A percentile compares a stretch with the other conserved stretches of the same genome.
phyloP scores from a whole-genome alignment of 306 rosid species.

The Rosa lucieae region DNA sequence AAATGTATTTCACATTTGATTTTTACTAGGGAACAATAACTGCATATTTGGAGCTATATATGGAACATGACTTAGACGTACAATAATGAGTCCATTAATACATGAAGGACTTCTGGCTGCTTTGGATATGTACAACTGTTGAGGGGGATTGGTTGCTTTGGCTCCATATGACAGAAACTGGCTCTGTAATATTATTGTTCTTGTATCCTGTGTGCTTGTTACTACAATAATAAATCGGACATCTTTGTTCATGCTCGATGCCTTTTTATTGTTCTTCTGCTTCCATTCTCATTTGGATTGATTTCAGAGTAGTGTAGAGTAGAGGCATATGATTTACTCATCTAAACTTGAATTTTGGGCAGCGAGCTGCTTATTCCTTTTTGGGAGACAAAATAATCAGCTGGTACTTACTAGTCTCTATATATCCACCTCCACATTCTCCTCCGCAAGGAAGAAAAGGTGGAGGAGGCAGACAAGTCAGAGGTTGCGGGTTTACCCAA shows the following conservation, averaged over 20 bases:
- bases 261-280: not conserved
- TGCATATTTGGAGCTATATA: not conserved
- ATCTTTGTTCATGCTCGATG: not conserved
- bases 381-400: too few relatives aligned
- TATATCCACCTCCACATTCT: too few relatives aligned
- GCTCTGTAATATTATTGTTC: not conserved
- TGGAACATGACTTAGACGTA: not conserved
- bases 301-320: not conserved
- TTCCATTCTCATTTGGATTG: not conserved
- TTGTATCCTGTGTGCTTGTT: not conserved
- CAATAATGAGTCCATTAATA: not conserved
- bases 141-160: not conserved
- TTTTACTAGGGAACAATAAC: not conserved
- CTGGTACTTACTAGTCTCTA: too few relatives aligned
- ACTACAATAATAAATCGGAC: not conserved
- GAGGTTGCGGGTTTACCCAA: too few relatives aligned
- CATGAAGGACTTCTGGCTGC: not conserved
- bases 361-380: too few relatives aligned
- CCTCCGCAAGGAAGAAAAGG: too few relatives aligned
- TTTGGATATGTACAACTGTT: not conserved
- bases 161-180: not conserved
- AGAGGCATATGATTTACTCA: too few relatives aligned
- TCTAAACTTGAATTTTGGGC: too few relatives aligned
- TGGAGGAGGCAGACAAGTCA: too few relatives aligned
- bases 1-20: too few relatives aligned